Conservation (phyloP, 106 monocot species). For the Chionographis japonica region DNA sequence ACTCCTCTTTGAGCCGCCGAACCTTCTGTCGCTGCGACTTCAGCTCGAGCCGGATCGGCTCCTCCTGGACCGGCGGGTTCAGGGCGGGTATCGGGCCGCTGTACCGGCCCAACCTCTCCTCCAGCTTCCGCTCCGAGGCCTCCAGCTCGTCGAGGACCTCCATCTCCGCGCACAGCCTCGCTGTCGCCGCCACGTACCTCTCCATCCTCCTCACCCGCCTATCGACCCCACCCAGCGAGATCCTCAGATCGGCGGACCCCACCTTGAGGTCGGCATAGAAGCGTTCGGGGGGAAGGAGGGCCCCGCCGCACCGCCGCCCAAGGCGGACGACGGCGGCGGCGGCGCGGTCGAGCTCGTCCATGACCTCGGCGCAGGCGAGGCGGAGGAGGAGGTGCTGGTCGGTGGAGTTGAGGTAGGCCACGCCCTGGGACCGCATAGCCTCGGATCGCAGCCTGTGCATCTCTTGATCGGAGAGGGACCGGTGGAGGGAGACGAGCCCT, state of each 20-base stretch:
- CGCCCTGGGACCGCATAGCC: conserved; percentile 46
- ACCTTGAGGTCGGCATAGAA: conserved; percentile 42
- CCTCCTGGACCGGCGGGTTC: background rate
- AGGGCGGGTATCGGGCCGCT: conserved; percentile 45
- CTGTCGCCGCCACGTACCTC: conserved; percentile 31
- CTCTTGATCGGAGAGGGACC: conserved; percentile 32
- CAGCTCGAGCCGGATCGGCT: conserved; percentile 18
- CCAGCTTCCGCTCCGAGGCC: conserved; percentile 35
- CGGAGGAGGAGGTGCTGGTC: conserved; percentile 48
- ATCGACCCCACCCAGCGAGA: conserved; percentile 17
- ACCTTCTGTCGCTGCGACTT: conserved; percentile 36
- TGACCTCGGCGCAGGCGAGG: conserved; percentile 60
- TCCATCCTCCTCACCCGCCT: conserved; percentile 60
- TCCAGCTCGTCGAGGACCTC: conserved; percentile 57
- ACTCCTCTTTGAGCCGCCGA: conserved; percentile 41
- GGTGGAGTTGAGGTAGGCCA: conserved; percentile 49
- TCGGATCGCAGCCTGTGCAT: conserved; percentile 30
- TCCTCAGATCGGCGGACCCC: conserved; percentile 15
- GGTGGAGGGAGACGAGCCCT: conserved; percentile 44
- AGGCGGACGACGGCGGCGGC: conserved; percentile 32
- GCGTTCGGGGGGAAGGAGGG: background rate
- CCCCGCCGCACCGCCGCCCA: conserved; percentile 11
- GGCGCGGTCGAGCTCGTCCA: conserved; percentile 54
- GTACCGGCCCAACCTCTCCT: conserved; percentile 15
- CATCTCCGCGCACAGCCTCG: conserved; percentile 54